Base-by-base conservation (phyloP, 164 flowering plant species). In the Annona cherimola region DNA sequence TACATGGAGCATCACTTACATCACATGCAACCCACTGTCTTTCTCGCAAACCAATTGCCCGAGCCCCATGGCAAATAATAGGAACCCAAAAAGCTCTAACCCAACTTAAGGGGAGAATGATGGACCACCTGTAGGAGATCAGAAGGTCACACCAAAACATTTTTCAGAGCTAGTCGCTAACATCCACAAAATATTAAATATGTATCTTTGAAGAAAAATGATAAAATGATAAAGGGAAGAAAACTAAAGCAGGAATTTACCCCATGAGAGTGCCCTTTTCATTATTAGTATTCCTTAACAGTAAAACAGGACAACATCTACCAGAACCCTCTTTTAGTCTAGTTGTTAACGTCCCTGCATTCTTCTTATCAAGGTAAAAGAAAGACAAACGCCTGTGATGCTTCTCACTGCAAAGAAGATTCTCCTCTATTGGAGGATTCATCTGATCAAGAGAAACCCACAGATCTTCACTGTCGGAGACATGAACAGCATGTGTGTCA, bases 41-140 rank as follows among this genome's bases (percentile, higher is more conserved):
- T 82, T 95, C 99, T 74, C 90, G 85, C 83, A 86, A 84, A 70
- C 99, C 99, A 69, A 93, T 83, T 54, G 90, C 90, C 72, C 78
- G 91, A 76, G 90, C 95, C 61, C 98, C 98, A 70, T 75, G 79
- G 70, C 84, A 80, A 61, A 91, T 74, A 7, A 93, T 75, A 75
- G 91, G 76, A 74, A 82, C 61, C 99, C 98, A 95, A 68, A 93
- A 91, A 63, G 90, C 85, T 79, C 79, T 90, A 45, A 82, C 86
- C 99, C 99, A 95, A 80, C 87, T 84, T 45, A 95, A 66, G 14
- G 98, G 98, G 20, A 95, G 89, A 79, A 93, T 78, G 63, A 95
- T 76, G 26, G 96, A 84, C 93, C 94, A 93, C 74, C 98, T 95
- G 86, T 66, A 80, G 60, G 69, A 8, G 40, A 68, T 40, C 0